Percentiles rank a stretch among this genome's conserved stretches.
Evolutionary conservation across 2,329 filamentous ascomycete species (phyloP).

Genomic region (Microascus cirrosus): DNA sequence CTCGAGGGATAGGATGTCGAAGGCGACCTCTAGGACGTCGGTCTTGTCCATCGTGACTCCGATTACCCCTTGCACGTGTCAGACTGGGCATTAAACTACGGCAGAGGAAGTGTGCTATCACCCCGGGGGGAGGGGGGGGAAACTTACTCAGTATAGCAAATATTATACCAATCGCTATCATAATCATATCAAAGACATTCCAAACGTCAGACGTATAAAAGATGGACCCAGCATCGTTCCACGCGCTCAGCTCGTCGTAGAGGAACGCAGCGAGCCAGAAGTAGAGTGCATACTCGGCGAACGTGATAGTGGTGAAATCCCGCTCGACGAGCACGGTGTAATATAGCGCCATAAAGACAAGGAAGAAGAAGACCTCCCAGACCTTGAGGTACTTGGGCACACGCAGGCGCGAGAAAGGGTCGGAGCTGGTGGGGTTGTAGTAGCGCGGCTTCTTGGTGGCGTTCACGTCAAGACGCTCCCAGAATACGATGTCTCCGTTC

Average conservation of each 20-base stretch:
- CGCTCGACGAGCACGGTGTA: constrained; percentile 76
- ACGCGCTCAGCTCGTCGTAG: constrained; percentile 79
- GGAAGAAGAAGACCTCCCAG: constrained; percentile 76
- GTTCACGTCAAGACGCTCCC: constrained; percentile 64
- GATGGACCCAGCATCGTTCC: constrained; percentile 73
- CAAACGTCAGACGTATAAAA: constrained; percentile 80
- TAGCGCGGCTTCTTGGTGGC: constrained; percentile 66
- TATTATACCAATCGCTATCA: constrained; percentile 59
- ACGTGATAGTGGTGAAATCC: constrained; percentile 53
- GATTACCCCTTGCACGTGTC: constrained; percentile 40
- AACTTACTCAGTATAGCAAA: constrained; percentile 63
- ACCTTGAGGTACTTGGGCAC: constrained; percentile 78
- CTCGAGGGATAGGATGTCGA: constrained; percentile 82
- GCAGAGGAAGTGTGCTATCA: neutral
- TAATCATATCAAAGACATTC: constrained; percentile 63
- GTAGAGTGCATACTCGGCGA: constrained; percentile 63
- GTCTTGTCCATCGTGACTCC: constrained; percentile 51
- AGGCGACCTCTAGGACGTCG: constrained; percentile 63
- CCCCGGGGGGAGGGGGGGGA: neutral
- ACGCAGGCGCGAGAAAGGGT: constrained; percentile 63
- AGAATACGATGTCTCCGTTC: constrained; percentile 80
- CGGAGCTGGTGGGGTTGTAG: constrained; percentile 56
- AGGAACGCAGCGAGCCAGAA: constrained; percentile 81
- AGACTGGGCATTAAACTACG: neutral
- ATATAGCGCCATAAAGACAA: constrained; percentile 66